Evolutionary conservation across 768 basidiomycete genomes (phyloP).

Genomic region (Termitomyces sp.): DNA sequence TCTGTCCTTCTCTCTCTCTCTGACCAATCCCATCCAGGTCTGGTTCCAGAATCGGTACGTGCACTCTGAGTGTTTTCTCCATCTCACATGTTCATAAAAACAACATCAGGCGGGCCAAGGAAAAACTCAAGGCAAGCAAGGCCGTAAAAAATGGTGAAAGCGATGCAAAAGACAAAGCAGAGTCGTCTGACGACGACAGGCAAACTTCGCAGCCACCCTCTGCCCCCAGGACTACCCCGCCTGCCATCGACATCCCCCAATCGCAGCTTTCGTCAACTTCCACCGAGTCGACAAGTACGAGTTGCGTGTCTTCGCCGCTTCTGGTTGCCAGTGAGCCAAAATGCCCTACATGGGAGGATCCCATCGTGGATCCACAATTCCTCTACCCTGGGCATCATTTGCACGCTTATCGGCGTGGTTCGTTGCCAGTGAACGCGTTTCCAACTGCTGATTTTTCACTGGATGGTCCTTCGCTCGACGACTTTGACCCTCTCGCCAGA

Average conservation of each 20-base stretch:
- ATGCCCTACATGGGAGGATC: conserved; percentile 26
- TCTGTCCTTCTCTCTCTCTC: conserved; percentile 1
- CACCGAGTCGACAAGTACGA: conserved; percentile 23
- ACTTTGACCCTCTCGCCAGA: conserved; percentile 36
- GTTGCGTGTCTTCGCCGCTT: conserved; percentile 32
- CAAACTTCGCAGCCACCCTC: background rate
- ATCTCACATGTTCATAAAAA: conserved; percentile 1
- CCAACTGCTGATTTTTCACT: conserved; percentile 22
- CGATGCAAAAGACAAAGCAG: conserved; percentile 18
- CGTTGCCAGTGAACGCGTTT: conserved; percentile 44
- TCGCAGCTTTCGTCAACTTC: conserved; percentile 8
- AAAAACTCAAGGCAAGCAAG: conserved; percentile 64
- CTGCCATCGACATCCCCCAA: conserved; percentile 8
- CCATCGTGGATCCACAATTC: conserved; percentile 25
- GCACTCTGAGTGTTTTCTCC: background rate
- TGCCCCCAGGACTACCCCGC: conserved; percentile 7
- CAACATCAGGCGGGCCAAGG: conserved; percentile 68
- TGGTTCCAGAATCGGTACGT: conserved; percentile 86
- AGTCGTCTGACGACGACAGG: conserved; percentile 22
- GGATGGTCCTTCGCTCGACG: conserved; percentile 33
- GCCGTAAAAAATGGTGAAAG: conserved; percentile 26
- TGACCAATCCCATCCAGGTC: conserved; percentile 43
- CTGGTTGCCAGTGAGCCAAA: conserved; percentile 30
- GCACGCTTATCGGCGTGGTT: conserved; percentile 43
- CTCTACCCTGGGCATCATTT: conserved; percentile 15